Percentiles rank a stretch among this genome's conserved stretches.
Conservation (phyloP, 2,329 filamentous ascomycete genomes). For the Aspergillus pseudoglaucus region DNA sequence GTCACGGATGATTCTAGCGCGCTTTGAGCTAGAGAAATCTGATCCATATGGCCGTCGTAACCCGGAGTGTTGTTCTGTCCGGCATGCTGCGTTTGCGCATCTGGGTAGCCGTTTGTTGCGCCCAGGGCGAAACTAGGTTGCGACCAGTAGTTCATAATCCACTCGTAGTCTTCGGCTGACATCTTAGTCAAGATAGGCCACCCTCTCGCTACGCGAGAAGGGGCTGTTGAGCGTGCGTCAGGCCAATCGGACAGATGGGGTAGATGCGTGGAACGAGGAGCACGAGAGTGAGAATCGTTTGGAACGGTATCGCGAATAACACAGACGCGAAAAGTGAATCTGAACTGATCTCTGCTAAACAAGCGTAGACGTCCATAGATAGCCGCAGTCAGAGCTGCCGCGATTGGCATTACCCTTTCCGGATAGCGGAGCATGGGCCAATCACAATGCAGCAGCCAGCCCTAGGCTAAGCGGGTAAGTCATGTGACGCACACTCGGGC, state of each 20-base stretch:
- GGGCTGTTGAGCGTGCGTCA: not conserved
- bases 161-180: not conserved
- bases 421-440: slow-evolving; percentile 6
- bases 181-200: not conserved
- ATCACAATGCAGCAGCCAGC: slow-evolving; percentile 5
- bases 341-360: too few species aligned
- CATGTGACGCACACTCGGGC: slow-evolving; percentile 25
- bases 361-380: too few species aligned
- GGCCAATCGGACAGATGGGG: not conserved
- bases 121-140: not conserved
- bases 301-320: too few species aligned
- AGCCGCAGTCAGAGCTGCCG: too few species aligned
- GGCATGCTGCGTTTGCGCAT: not conserved
- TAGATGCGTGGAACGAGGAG: not conserved
- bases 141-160: not conserved
- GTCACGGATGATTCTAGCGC: too few species aligned
- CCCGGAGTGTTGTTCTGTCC: not conserved
- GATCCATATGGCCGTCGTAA: not conserved
- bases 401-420: slow-evolving; percentile 1
- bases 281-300: too few species aligned
- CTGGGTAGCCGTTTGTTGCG: not conserved
- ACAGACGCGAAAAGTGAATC: too few species aligned
- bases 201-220: not conserved
- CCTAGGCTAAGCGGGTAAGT: slow-evolving; percentile 16
- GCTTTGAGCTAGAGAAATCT: not conserved